Conservation (phyloP, 1,284 basidiomycete species). For the Cryptococcus jaspeensis region DNA sequence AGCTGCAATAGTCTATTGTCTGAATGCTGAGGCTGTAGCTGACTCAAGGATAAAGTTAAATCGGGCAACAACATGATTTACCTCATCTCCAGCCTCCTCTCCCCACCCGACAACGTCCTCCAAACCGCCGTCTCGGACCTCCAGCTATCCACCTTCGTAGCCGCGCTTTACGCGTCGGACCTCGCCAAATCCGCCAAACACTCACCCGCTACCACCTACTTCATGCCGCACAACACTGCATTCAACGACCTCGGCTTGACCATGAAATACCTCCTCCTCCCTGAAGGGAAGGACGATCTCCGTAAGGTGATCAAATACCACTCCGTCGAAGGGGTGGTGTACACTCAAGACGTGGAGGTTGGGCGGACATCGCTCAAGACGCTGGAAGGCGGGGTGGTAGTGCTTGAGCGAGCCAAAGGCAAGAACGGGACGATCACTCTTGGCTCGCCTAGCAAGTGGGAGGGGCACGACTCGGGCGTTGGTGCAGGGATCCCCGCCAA, state of each 20-base stretch:
- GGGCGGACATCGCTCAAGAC: constrained; percentile 43
- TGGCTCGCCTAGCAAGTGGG: constrained; percentile 39
- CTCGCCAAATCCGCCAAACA: constrained; percentile 69
- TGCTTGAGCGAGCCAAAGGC: constrained; percentile 32
- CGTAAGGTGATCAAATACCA: constrained; percentile 83
- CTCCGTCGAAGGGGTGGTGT: constrained; percentile 72
- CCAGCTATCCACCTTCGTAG: constrained; percentile 84
- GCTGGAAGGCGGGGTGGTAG: constrained; percentile 51
- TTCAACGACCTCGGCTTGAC: constrained; percentile 86
- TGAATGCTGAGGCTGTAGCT: neutral
- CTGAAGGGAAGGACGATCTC: constrained; percentile 71
- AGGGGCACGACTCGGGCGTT: constrained; percentile 38
- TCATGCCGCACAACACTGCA: constrained; percentile 84
- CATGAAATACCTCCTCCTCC: constrained; percentile 75
- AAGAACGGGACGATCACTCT: constrained; percentile 31
- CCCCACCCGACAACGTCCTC: constrained; percentile 77
- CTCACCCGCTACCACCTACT: constrained; percentile 71
- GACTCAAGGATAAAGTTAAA: constrained; percentile 56
- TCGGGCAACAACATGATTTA: constrained; percentile 82
- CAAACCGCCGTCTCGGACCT: constrained; percentile 78
- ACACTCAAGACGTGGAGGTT: constrained; percentile 56
- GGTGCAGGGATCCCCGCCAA: constrained; percentile 32
- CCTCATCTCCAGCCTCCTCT: constrained; percentile 77
- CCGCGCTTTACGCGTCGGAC: constrained; percentile 78
- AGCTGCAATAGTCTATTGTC: constrained; percentile 37